Base-by-base conservation (phyloP, 148 eudicot genomes). In the Diospyros kaki region DNA sequence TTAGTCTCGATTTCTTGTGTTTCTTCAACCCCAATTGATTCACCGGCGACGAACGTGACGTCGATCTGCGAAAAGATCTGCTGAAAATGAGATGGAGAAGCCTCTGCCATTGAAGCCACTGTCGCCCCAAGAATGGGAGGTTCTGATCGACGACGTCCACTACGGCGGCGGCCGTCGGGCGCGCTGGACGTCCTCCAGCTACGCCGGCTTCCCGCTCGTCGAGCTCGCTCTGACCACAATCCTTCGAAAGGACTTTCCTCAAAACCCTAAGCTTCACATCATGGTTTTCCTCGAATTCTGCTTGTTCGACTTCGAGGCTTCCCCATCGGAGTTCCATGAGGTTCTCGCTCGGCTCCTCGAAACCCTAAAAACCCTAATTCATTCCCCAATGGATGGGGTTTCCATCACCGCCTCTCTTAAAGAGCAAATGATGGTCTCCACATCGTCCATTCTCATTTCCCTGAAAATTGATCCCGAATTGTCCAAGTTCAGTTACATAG, bases 61-160 rank as follows among this genome's bases (percentile, higher is more conserved):
- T 28, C 28, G 28, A 28, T 28, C 28, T 28, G 28, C 28, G 28
- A 28, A 0, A 28, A 28, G 28, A 28, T 28, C 28, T 28, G 28
- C 28, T 28, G 28, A 28, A 28, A 28, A 28, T 28, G 58, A 39
- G 38, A 74, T 74, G 76, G 76, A 74, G 69, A 74, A 74, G 40
- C 38, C 71, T 45, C 75, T 80, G 14, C 58, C 81, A 1, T 76
- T 80, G 55, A 89, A 86, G 80, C 85, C 86, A 58, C 81, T 92
- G 9, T 73, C 92, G 9, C 72, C 73, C 1, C 89, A 80, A 68
- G 98, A 95, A 75, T 95, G 93, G 92, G 98, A 92, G 46, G 10
- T 87, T 2, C 87, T 95, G 2, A 92, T 95, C 78, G 97, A 92
- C 69, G 98, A 94, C 73, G 87, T 85, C 93, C 92, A 85, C 13